A percentile compares a stretch with the other conserved stretches of the same genome.
These are phyloP conservation scores for Hypoxylon lienhwacheense DNA, from an alignment of 495 filamentous ascomycete species.

Conservation along the genomic window DNA sequence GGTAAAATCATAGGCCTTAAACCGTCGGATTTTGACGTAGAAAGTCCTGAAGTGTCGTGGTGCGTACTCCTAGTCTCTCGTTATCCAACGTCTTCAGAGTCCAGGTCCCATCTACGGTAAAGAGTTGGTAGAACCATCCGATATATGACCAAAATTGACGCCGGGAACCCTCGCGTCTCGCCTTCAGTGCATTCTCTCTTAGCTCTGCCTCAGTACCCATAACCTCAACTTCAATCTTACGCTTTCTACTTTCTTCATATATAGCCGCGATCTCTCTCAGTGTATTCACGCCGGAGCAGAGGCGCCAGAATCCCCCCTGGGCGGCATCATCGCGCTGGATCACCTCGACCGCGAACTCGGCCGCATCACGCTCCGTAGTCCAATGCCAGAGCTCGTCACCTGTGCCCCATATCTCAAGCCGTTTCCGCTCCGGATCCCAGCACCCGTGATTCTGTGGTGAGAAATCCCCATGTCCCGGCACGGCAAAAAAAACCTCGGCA, in stretches of 20 bases:
- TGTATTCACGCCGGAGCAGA: conserved; percentile 23
- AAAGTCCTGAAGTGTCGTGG: conserved; percentile 20
- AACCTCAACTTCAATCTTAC: conserved; percentile 11
- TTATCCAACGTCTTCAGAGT: conserved; percentile 21
- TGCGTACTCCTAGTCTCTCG: conserved; percentile 18
- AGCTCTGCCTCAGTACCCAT: conserved; percentile 18
- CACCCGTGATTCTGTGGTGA: conserved; percentile 15
- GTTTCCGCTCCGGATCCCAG: conserved; percentile 16
- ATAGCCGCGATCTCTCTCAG: conserved; percentile 11
- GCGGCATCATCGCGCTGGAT: conserved; percentile 18
- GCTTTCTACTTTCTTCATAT: conserved; percentile 6
- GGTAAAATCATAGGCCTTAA: no score
- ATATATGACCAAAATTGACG: conserved; percentile 28
- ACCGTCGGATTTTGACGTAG: conserved; percentile 25
- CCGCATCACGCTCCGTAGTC: conserved; percentile 28
- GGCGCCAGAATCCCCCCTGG: conserved; percentile 25
- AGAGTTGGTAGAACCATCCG: conserved; percentile 28
- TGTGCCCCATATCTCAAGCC: conserved; percentile 25
- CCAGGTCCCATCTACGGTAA: conserved; percentile 24
- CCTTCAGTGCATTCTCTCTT: conserved; percentile 9
- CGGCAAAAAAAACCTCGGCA: conserved; percentile 27
- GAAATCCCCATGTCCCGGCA: conserved; percentile 12
- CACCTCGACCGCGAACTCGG: conserved; percentile 20
- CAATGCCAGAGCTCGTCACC: conserved; percentile 26
- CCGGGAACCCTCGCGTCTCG: conserved; percentile 5